Evolutionary conservation across 202 grass and related monocot genomes (phyloP).

Genomic region (Eragrostis tef): DNA sequence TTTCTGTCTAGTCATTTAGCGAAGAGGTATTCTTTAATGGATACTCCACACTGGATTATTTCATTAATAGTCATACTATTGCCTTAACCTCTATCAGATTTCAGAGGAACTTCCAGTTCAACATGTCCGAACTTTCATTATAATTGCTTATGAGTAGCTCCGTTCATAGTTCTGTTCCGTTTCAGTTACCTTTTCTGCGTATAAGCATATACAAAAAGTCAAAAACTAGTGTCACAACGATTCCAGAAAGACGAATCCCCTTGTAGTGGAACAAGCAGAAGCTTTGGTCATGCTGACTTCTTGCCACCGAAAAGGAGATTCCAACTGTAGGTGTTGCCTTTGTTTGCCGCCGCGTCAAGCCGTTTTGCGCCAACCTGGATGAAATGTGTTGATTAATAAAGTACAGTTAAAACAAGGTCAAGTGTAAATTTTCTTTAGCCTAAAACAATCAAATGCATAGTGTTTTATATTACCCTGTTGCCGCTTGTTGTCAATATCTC

Average conservation of each 20-base stretch:
- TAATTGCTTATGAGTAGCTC: too few relatives aligned
- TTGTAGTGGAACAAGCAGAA: background rate
- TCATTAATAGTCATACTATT: background rate
- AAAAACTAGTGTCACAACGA: background rate
- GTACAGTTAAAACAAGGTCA: conserved; percentile 1
- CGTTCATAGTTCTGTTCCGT: background rate
- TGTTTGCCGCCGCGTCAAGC: conserved; percentile 70
- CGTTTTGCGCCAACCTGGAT: conserved; percentile 80
- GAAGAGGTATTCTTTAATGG: background rate
- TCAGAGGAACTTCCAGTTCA: background rate
- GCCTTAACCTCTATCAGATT: background rate
- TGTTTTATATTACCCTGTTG: conserved; percentile 9
- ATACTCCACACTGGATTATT: background rate
- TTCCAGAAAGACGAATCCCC: background rate
- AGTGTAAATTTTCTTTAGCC: background rate
- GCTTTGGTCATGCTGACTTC: conserved; percentile 66
- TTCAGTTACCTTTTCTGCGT: background rate
- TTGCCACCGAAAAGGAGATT: conserved; percentile 76
- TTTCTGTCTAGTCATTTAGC: too few relatives aligned
- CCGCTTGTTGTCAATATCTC: background rate
- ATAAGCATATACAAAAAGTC: background rate
- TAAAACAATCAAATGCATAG: background rate
- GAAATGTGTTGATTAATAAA: conserved; percentile 1
- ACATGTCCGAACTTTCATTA: background rate
- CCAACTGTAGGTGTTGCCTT: conserved; percentile 75